Conservation (phyloP, 805 yeast genomes). For the Candida caryicola region DNA sequence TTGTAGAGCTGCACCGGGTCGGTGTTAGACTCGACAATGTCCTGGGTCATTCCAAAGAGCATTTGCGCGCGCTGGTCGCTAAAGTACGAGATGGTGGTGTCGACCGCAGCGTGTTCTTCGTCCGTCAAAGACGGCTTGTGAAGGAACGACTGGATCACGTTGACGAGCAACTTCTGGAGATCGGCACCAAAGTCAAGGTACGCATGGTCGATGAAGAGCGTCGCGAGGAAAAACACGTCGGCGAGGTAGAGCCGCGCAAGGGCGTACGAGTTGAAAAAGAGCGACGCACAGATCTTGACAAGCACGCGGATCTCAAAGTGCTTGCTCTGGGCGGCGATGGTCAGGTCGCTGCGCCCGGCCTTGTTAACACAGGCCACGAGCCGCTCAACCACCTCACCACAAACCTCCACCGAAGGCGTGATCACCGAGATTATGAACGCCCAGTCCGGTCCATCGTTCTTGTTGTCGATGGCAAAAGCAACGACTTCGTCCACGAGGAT, state of each 20-base stretch:
- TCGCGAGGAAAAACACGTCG: conserved; percentile 65
- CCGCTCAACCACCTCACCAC: conserved; percentile 60
- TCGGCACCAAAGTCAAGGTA: conserved; percentile 56
- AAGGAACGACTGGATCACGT: conserved; percentile 66
- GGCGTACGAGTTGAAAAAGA: conserved; percentile 67
- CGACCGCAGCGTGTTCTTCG: conserved; percentile 39
- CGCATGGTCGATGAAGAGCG: conserved; percentile 55
- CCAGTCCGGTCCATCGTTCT: conserved; percentile 74
- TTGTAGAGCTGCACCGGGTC: conserved; percentile 38
- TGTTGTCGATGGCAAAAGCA: conserved; percentile 69
- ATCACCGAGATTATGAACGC: conserved; percentile 59
- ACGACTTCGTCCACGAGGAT: conserved; percentile 71
- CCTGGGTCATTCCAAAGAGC: conserved; percentile 67
- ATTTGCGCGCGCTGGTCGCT: conserved; percentile 65
- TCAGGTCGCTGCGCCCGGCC: conserved; percentile 42
- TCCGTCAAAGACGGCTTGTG: conserved; percentile 51
- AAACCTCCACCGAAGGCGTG: conserved; percentile 70
- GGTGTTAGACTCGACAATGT: conserved; percentile 25
- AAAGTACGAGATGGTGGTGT: conserved; percentile 44
- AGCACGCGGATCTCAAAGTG: conserved; percentile 74
- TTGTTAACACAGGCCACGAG: conserved; percentile 53
- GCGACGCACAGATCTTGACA: conserved; percentile 57
- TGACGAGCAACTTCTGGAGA: conserved; percentile 59
- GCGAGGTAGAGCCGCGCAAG: conserved; percentile 65
- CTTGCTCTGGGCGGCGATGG: conserved; percentile 41